Percentiles rank a stretch among this genome's conserved stretches.
Evolutionary conservation across 169 alveolate genomes (phyloP).

Genomic region (Babesia bigemina): DNA sequence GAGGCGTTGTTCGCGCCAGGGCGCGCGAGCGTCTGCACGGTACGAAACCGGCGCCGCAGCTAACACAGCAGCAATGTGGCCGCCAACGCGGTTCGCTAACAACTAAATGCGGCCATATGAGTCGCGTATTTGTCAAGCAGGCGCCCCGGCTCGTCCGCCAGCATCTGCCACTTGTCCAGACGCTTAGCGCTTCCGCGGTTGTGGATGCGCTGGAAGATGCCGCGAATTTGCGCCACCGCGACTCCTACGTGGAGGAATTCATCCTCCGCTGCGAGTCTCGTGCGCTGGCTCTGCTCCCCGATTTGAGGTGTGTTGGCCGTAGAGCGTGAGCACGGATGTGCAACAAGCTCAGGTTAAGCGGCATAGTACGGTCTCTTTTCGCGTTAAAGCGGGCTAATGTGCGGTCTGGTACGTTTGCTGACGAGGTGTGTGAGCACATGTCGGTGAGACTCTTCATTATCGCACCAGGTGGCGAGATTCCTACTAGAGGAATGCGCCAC

Average conservation of each 20-base stretch:
- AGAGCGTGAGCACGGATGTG: background rate
- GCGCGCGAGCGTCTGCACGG: too few species aligned
- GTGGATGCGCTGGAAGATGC: slow-evolving; percentile 64
- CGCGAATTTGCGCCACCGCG: slow-evolving; percentile 35
- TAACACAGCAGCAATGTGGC: too few species aligned
- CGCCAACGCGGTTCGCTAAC: too few species aligned
- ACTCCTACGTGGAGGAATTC: slow-evolving; percentile 24
- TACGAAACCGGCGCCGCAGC: too few species aligned
- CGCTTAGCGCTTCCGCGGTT: slow-evolving; percentile 24
- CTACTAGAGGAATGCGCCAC: slow-evolving; percentile 35
- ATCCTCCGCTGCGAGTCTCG: slow-evolving; percentile 48
- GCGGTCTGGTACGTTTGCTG: slow-evolving; percentile 4
- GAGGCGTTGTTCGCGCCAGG: too few species aligned
- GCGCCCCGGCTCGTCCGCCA: slow-evolving; percentile 56
- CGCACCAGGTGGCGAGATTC: slow-evolving; percentile 32
- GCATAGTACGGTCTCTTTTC: slow-evolving; percentile 40
- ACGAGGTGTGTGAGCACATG: slow-evolving; percentile 32
- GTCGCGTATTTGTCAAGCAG: slow-evolving; percentile 30
- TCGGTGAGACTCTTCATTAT: background rate
- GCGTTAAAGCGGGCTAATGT: slow-evolving; percentile 30
- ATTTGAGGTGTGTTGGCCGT: slow-evolving; percentile 42
- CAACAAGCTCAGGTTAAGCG: slow-evolving; percentile 32
- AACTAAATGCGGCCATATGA: slow-evolving; percentile 5
- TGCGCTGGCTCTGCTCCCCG: slow-evolving; percentile 54
- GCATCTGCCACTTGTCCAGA: slow-evolving; percentile 35